phyloP scores from a whole-genome alignment of 1,139 yeast species.

The Meyerozyma athensensis region DNA sequence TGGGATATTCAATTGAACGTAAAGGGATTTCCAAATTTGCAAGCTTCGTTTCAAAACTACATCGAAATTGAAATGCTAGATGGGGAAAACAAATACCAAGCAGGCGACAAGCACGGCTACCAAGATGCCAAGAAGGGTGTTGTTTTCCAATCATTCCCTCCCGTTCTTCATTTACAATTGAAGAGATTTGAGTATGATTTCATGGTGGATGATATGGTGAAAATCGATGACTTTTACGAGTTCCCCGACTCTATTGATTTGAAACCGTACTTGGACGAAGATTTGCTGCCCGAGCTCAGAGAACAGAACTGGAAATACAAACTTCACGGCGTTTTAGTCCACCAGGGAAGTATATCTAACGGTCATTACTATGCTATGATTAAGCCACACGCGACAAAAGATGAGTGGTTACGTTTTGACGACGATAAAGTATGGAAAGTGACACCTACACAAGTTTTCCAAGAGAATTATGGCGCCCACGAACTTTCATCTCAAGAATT shows the following conservation, averaged over 20 bases:
- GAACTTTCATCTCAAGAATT: constrained; percentile 45
- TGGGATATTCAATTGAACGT: constrained; percentile 98
- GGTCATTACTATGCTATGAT: constrained; percentile 97
- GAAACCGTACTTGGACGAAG: constrained; percentile 70
- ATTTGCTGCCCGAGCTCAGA: constrained; percentile 35
- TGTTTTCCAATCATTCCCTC: constrained; percentile 84
- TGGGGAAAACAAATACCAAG: constrained; percentile 95
- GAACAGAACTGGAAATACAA: constrained; percentile 70
- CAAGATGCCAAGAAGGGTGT: constrained; percentile 98
- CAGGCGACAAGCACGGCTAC: constrained; percentile 77
- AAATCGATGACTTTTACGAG: constrained; percentile 89
- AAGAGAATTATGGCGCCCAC: constrained; percentile 87
- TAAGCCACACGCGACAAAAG: constrained; percentile 60
- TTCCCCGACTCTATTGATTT: constrained; percentile 83
- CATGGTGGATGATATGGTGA: constrained; percentile 81
- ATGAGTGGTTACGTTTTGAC: constrained; percentile 87
- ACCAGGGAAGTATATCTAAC: constrained; percentile 90
- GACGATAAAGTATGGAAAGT: constrained; percentile 93
- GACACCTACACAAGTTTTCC: constrained; percentile 78
- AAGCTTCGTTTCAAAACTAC: constrained; percentile 78
- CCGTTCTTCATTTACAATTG: constrained; percentile 86
- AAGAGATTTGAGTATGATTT: constrained; percentile 95
- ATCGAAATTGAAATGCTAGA: constrained; percentile 83
- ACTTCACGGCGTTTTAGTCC: constrained; percentile 91
- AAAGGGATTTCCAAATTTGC: constrained; percentile 68